Evolutionary conservation across 441 rosid species (phyloP), one percentile per base, ranked within the genome.

Genomic region (Erysimum cheiri): DNA sequence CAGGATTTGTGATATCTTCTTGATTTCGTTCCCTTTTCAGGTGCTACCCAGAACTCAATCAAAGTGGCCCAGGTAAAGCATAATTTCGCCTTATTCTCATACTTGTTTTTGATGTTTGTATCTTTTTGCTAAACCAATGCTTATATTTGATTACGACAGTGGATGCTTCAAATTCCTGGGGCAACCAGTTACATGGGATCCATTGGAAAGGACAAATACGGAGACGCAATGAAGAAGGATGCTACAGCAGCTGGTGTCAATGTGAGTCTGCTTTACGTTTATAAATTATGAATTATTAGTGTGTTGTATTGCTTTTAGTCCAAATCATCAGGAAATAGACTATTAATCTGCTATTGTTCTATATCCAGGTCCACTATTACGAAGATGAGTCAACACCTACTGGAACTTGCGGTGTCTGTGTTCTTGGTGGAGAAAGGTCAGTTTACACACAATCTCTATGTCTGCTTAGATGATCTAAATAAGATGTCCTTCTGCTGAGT

Each of bases 161-260:
- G 99, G 98, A 88, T 94, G 96, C 96, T 94, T 69, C 99, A 94
- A 88, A 75, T 73, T 67, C 91, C 99, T 68, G 94, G 93, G 46
- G 90, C 94, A 41, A 88, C 98, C 4, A 70, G 85, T 66, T 94
- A 87, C 84, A 92, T 94, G n/a, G 99, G 99, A 55, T 90, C 91
- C 82, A 88, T 92, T 72, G 98, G 99, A 40, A 94, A 92, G 71
- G 98, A 92, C 78, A 87, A 87, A 70, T 92, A 81, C 83, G 99
- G 99, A 13, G 97, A 84, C 77, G 97, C 91, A 77, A 94, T 94
- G 99, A 94, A 83, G 85, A 94, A 92, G 74, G 78, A 83, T 76
- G 81, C 86, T 33, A 86, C 71, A 35, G 80, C 67, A 35, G 87
- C 97, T 73, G 99, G 98, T 75, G 89, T 94, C 62, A 92, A 88